These are phyloP conservation scores for Cordia subcordata DNA, from an alignment of 257 asterid species.

Conservation along the genomic window DNA sequence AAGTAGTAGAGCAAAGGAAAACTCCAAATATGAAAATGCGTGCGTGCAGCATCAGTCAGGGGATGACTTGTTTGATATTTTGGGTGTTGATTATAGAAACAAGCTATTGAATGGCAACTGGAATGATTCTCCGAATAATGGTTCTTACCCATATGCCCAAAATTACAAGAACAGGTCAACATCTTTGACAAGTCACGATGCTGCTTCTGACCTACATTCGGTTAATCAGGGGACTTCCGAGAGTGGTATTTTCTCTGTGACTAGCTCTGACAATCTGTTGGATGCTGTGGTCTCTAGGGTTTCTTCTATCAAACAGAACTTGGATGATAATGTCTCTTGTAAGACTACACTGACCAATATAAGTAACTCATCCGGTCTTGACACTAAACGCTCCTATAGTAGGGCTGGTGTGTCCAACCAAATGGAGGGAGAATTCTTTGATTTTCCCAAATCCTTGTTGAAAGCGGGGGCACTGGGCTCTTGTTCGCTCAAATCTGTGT, in stretches of 20 bases:
- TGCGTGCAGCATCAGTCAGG: constrained; percentile 35
- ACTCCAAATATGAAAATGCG: constrained; percentile 29
- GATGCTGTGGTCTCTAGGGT: constrained; percentile 61
- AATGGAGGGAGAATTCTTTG: constrained; percentile 49
- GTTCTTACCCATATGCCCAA: constrained; percentile 25
- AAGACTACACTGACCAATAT: constrained; percentile 40
- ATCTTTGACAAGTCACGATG: constrained; percentile 26
- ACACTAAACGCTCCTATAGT: constrained; percentile 39
- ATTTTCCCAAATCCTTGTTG: constrained; percentile 45
- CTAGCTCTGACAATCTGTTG: constrained; percentile 57
- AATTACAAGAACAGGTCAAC: constrained; percentile 18
- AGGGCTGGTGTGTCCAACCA: constrained; percentile 39
- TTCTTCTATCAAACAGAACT: constrained; percentile 22
- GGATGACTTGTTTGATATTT: constrained; percentile 75
- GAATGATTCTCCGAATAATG: constrained; percentile 30
- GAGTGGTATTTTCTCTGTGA: constrained; percentile 37
- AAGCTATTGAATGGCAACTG: constrained; percentile 46
- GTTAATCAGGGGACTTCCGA: constrained; percentile 45
- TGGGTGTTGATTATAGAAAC: constrained; percentile 77
- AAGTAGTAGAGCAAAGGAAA: constrained; percentile 10
- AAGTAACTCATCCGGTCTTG: constrained; percentile 44
- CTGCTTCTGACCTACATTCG: constrained; percentile 30
- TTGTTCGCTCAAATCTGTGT: constrained; percentile 30
- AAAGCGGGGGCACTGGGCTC: constrained; percentile 44
- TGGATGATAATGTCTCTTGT: constrained; percentile 56